Evolutionary conservation across 345 rosid genomes (phyloP), one percentile per base, ranked within the genome.

Genomic region (Salix purpurea): DNA sequence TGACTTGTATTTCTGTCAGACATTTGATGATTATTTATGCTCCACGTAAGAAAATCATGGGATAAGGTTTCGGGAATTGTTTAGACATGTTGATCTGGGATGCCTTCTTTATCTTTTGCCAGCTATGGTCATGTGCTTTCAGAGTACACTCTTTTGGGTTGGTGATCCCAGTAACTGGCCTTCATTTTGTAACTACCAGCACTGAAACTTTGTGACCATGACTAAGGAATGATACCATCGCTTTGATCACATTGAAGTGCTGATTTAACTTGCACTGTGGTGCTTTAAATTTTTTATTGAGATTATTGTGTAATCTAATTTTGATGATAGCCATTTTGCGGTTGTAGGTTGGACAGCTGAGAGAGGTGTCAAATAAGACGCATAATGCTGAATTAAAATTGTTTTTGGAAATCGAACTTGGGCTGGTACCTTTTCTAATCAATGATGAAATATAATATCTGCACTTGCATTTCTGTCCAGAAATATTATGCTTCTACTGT

Each of bases 331-430:
- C 28, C 26, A 65, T n/a, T 54, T 75, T 62, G 48, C 60, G 54
- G 67, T 64, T 84, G 70, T 81, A 96, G 99, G 99, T 94, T 79
- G 99, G 97, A 75, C 97, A 91, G 73, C 84, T 96, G 83, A 91
- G 90, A 82, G 99, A 96, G 80, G 88, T 86, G 44, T 88, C 92
- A 52, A 93, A 90, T 84, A 94, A 92, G 87, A 79, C 89, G 15
- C 83, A 82, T 80, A 92, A 86, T 84, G 95, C 97, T 6, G 99
- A 96, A 75, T 76, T 96, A 69, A 96, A 94, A 81, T 74, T 96
- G 75, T 94, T 92, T 85, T 78, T 96, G 93, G 98, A 96, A 91
- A 89, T 90, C 56, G 97, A 91, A 81, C 69, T 80, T 65, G 99
- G 94, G 64, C 88, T 52, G 91, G 99, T 96, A 87, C 79, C 75